Percentiles rank a stretch among this genome's conserved stretches.
Evolutionary conservation across 1,284 basidiomycete genomes (phyloP).

Genomic region (Cryptococcus sp.): DNA sequence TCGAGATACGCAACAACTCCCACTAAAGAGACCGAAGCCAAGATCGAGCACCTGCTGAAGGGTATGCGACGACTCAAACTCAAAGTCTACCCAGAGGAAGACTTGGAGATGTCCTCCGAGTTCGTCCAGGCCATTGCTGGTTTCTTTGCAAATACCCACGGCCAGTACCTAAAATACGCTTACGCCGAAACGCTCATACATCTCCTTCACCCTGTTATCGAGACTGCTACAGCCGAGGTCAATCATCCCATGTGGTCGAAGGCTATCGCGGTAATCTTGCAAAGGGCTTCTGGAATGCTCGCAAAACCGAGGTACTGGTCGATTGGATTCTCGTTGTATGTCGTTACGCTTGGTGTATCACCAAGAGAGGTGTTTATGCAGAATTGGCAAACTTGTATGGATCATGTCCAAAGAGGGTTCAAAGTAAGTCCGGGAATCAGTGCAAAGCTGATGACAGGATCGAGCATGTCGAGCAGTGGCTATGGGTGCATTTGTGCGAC

Average conservation of each 20-base stretch:
- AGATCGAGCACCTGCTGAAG: slow-evolving; percentile 74
- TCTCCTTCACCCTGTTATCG: slow-evolving; percentile 82
- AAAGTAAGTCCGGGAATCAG: slow-evolving; percentile 57
- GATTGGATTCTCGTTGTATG: slow-evolving; percentile 77
- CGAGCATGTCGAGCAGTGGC: slow-evolving; percentile 66
- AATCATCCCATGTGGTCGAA: slow-evolving; percentile 93
- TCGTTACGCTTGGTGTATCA: slow-evolving; percentile 79
- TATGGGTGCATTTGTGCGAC: slow-evolving; percentile 75
- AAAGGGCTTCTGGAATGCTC: slow-evolving; percentile 80
- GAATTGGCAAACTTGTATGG: slow-evolving; percentile 71
- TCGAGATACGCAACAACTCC: slow-evolving; percentile 66
- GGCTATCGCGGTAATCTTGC: slow-evolving; percentile 78
- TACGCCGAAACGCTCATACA: slow-evolving; percentile 80
- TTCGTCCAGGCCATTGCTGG: slow-evolving; percentile 79
- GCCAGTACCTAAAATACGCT: slow-evolving; percentile 73
- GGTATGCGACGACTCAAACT: slow-evolving; percentile 75
- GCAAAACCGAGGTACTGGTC: slow-evolving; percentile 87
- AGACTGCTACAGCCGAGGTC: slow-evolving; percentile 93
- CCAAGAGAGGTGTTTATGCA: slow-evolving; percentile 79
- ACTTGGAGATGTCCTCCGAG: slow-evolving; percentile 89
- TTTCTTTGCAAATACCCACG: slow-evolving; percentile 79
- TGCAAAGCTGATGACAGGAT: slow-evolving; percentile 56
- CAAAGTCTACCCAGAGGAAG: slow-evolving; percentile 88
- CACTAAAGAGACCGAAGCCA: slow-evolving; percentile 70
- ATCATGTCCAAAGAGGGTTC: slow-evolving; percentile 65